Conservation (phyloP, 139 green algal genomes). For the Micractinium sp. region DNA sequence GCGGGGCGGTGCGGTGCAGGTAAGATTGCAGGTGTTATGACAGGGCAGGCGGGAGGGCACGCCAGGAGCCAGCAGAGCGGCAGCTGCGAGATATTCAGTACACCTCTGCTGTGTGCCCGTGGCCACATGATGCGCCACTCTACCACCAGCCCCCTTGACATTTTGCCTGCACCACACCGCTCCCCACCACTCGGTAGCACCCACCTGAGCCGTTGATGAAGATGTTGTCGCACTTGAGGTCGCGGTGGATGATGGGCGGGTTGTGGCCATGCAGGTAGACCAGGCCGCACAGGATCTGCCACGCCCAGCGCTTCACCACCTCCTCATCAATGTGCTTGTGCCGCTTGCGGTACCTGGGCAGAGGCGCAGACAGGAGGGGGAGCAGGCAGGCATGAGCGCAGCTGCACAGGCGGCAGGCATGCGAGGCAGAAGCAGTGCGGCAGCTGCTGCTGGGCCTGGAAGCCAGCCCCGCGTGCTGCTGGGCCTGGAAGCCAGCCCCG, state of each 20-base stretch:
- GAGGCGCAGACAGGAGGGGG: neutral
- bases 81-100: neutral
- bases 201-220: constrained; percentile 91
- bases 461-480: no score
- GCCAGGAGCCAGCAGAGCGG: neutral
- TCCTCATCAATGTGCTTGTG: constrained; percentile 92
- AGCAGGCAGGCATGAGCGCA: neutral
- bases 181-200: neutral
- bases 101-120: neutral
- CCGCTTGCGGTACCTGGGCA: constrained; percentile 89
- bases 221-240: constrained; percentile 96
- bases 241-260: constrained; percentile 90
- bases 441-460: neutral
- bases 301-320: constrained; percentile 95
- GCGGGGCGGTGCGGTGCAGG: neutral
- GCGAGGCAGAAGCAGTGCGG: neutral
- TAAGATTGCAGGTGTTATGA: neutral
- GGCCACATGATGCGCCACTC: neutral
- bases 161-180: neutral
- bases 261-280: constrained; percentile 96
- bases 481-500: no score
- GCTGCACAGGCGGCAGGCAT: neutral
- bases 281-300: constrained; percentile 97
- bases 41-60: neutral
- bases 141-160: neutral